phyloP scores from a whole-genome alignment of 2,329 filamentous ascomycete genomes.

The Diaporthe vaccinii region DNA sequence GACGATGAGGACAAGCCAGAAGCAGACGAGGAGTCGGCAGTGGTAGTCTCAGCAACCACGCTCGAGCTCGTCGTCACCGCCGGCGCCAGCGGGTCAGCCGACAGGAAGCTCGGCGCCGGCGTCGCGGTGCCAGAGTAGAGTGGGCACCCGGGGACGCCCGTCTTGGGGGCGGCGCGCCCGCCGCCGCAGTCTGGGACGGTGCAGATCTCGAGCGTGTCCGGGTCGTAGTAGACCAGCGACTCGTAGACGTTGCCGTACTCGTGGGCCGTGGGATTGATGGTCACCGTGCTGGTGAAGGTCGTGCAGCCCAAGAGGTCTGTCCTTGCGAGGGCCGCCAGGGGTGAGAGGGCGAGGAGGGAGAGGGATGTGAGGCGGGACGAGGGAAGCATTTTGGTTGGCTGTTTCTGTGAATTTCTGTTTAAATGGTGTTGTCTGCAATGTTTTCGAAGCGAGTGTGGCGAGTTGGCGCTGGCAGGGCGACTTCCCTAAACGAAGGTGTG shows the following conservation, averaged over 20 bases:
- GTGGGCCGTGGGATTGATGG: conserved; percentile 10
- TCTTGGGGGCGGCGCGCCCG: conserved; percentile 74
- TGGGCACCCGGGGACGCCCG: conserved; percentile 71
- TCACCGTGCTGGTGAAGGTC: conserved; percentile 48
- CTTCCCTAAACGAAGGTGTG: neutral
- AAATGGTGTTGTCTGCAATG: neutral
- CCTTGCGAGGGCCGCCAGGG: conserved; percentile 50
- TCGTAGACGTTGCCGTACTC: conserved; percentile 54
- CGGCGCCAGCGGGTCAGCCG: conserved; percentile 24
- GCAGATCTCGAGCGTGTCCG: conserved; percentile 75
- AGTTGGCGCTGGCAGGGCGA: neutral
- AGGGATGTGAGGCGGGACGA: neutral
- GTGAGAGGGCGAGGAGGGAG: conserved; percentile 39
- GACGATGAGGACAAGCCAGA: neutral
- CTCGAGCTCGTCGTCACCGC: neutral
- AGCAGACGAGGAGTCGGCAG: neutral
- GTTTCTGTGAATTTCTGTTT: neutral
- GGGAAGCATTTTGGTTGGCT: neutral
- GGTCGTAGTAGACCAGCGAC: conserved; percentile 71
- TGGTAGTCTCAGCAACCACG: neutral
- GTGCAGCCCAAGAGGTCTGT: conserved; percentile 64
- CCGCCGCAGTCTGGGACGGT: conserved; percentile 76
- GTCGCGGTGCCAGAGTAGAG: conserved; percentile 68
- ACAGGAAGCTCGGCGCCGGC: conserved; percentile 65
- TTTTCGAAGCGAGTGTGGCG: neutral